Evolutionary conservation across 345 rosid genomes (phyloP).

Genomic region (Eucalyptus polybractea): DNA sequence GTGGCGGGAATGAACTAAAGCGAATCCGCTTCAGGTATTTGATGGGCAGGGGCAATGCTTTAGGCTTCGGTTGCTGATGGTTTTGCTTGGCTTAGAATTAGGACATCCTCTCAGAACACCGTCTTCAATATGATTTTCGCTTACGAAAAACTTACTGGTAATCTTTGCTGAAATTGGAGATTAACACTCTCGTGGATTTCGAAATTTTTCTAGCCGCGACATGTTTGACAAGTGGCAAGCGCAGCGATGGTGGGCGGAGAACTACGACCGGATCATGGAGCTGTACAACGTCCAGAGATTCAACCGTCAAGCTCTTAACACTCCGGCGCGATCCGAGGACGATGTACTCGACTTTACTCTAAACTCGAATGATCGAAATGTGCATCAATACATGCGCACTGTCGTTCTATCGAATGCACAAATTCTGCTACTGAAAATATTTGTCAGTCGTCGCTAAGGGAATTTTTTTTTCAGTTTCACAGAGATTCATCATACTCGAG

Average conservation of each 20-base stretch:
- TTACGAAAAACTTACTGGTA: not conserved
- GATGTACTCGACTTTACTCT: constrained; percentile 33
- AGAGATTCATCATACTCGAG: constrained; percentile 81
- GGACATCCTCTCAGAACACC: not conserved
- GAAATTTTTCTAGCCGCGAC: constrained; percentile 57
- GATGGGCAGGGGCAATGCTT: not conserved
- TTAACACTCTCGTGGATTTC: constrained; percentile 1
- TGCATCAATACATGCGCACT: not conserved
- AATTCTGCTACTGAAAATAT: not conserved
- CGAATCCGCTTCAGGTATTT: constrained; percentile 84
- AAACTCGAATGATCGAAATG: too few species aligned
- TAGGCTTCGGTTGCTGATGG: not conserved
- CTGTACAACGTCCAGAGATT: constrained; percentile 96
- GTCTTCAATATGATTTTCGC: not conserved
- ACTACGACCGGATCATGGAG: constrained; percentile 88
- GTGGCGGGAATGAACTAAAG: constrained; percentile 88
- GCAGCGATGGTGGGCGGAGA: constrained; percentile 98
- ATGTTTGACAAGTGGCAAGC: constrained; percentile 98
- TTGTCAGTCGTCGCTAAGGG: not conserved
- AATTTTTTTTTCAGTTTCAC: constrained; percentile 10
- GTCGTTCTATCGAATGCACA: not conserved
- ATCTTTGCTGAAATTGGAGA: not conserved
- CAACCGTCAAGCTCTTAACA: constrained; percentile 85
- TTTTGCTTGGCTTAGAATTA: not conserved
- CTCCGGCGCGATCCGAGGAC: constrained; percentile 87